Base-by-base conservation (phyloP, 1,284 basidiomycete species). In the Malassezia furfur region DNA sequence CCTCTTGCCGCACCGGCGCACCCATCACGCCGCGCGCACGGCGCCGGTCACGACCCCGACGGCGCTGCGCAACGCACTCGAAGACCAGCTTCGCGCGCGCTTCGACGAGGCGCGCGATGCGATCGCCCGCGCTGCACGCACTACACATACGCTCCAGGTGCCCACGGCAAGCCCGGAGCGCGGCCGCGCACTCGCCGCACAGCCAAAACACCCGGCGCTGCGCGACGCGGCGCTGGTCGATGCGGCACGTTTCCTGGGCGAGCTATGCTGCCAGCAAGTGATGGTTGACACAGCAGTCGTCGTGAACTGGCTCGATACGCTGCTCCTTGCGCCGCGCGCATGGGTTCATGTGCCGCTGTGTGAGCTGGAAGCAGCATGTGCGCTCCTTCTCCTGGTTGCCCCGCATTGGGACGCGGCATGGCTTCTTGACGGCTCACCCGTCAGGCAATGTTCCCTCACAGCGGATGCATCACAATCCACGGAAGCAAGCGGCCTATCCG, bases 291-390 rank as follows among this genome's bases (percentile, higher is more conserved):
- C 5, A 7, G 28, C n/a, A 10, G 10, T 11, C 10, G 45, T 57
- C 22, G 32, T n/a, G 4, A 11, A 15, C 15, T 57, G 55, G 55
- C 46, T 57, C 11, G 35, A 38, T 10, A 34, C 31, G 25, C 41
- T 56, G 35, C 30, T 56, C 31, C 21, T 56, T 6, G 35, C 32
- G 22, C 32, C 28, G 11, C 36, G 34, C 15, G 32, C 48, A 12
- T 56, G 54, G 48, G 36, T 56, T 11, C 36, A 50, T 15, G 44
- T 56, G 9, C 48, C 41, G 2, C 17, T 47, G 36, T 25, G 50
- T 21, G 54, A 56, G 19, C 45, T 56, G 8, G 54, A 56, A 35
- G 54, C 54, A 10, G 54, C 48, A 4, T 56, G 54, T 51, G 54
- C 54, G 14, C 36, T 56, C 30, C 48, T 56, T 8, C 34, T 56